A percentile compares a stretch with the other conserved stretches of the same genome.
Conservation (phyloP, 768 basidiomycete species). For the Phanerochaete carnosa region DNA sequence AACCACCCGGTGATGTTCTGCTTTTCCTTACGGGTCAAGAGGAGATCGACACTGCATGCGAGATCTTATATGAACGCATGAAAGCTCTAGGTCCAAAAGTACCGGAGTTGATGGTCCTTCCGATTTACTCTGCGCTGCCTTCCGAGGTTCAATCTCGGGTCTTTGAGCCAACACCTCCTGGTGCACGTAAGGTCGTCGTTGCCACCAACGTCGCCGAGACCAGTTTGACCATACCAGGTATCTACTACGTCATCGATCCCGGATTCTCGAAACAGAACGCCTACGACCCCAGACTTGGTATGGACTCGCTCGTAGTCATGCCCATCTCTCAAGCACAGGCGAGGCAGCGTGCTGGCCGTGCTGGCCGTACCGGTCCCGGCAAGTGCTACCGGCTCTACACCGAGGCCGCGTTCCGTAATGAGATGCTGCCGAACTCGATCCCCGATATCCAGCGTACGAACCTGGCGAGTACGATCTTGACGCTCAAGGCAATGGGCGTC, state of each 20-base stretch:
- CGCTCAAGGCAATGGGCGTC: slow-evolving; percentile 98
- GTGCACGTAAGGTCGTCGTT: slow-evolving; percentile 97
- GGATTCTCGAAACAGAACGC: slow-evolving; percentile 99
- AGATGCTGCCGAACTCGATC: slow-evolving; percentile 96
- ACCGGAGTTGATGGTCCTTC: slow-evolving; percentile 93
- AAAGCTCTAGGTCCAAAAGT: slow-evolving; percentile 98
- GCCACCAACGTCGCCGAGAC: slow-evolving; percentile 99
- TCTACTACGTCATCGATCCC: slow-evolving; percentile 98
- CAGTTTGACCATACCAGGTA: slow-evolving; percentile 95
- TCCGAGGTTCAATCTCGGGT: slow-evolving; percentile 98
- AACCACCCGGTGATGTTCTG: slow-evolving; percentile 93
- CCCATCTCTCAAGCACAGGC: slow-evolving; percentile 99
- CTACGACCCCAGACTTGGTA: slow-evolving; percentile 93
- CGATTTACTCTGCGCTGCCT: slow-evolving; percentile 96
- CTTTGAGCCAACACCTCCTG: slow-evolving; percentile 96
- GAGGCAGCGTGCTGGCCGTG: slow-evolving; percentile 91
- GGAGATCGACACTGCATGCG: slow-evolving; percentile 97
- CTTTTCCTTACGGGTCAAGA: slow-evolving; percentile 99
- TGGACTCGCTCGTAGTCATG: slow-evolving; percentile 99
- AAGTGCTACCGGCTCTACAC: slow-evolving; percentile 98
- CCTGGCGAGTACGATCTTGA: slow-evolving; percentile 86
- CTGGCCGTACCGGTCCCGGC: slow-evolving; percentile 96
- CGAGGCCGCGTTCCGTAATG: slow-evolving; percentile 96
- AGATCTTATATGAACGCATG: slow-evolving; percentile 98
- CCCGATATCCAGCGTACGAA: slow-evolving; percentile 98